These are phyloP conservation scores for Boletus huronensis DNA, from an alignment of 768 basidiomycete species.

Conservation along the genomic window DNA sequence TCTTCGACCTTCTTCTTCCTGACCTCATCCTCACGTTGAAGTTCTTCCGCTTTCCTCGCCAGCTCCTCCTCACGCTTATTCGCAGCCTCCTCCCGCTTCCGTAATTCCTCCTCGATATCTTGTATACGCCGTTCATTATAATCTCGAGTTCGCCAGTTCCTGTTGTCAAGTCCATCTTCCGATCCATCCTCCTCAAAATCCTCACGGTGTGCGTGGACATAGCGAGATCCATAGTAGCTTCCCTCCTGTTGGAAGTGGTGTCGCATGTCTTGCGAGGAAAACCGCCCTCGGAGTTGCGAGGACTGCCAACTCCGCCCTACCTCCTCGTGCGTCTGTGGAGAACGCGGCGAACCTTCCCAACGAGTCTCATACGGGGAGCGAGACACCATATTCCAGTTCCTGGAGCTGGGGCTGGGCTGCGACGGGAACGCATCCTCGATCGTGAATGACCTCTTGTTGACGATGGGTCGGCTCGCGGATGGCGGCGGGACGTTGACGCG, in stretches of 20 bases:
- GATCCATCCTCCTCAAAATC: slow-evolving; percentile 29
- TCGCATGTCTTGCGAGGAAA: slow-evolving; percentile 32
- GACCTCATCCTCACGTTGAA: slow-evolving; percentile 29
- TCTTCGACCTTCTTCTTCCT: slow-evolving; percentile 25
- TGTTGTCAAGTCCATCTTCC: slow-evolving; percentile 33
- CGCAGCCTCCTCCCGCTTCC: slow-evolving; percentile 34
- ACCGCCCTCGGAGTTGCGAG: slow-evolving; percentile 22
- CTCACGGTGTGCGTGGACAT: slow-evolving; percentile 29
- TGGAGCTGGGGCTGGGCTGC: slow-evolving; percentile 22
- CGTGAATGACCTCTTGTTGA: slow-evolving; percentile 27
- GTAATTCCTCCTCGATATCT: slow-evolving; percentile 31
- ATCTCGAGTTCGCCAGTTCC: slow-evolving; percentile 27
- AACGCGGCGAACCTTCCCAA: slow-evolving; percentile 28
- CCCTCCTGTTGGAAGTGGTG: slow-evolving; percentile 22
- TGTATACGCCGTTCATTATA: slow-evolving; percentile 33
- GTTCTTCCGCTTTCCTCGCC: slow-evolving; percentile 36
- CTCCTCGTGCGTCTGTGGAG: slow-evolving; percentile 31
- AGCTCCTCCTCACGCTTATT: slow-evolving; percentile 32
- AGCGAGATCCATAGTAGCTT: slow-evolving; percentile 8
- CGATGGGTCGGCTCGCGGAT: slow-evolving; percentile 33
- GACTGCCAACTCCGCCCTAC: slow-evolving; percentile 31
- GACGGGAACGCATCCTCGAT: slow-evolving; percentile 23
- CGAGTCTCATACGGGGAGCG: slow-evolving; percentile 30
- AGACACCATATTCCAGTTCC: slow-evolving; percentile 17
- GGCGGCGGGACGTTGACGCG: slow-evolving; percentile 22